Evolutionary conservation across 139 green algal species (phyloP), one percentile per base, ranked within the genome.

Genomic region (Chlamydomonas sp.): DNA sequence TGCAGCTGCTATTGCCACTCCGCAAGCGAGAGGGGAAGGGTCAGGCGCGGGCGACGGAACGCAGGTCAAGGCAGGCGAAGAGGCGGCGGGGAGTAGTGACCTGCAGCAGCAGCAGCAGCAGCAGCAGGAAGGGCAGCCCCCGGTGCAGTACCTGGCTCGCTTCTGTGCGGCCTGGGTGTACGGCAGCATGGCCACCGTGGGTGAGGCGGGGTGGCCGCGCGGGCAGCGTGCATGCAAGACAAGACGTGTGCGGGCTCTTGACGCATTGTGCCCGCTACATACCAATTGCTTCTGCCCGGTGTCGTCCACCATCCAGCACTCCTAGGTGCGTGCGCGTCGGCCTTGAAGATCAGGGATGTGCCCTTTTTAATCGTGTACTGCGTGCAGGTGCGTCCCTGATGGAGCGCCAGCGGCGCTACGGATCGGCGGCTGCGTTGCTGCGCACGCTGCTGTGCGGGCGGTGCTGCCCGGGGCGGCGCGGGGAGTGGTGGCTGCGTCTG

Each of bases 401-500:
- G 75, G 97, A 88, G 84, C n/a, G 60, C 58, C 73, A 93, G 85
- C 87, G 90, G 77, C 58, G 86, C 14, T 97, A 96, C 79, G 60
- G 68, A 8, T 85, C 94, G 73, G 96, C 96, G 5, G 89, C 90
- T 2, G 91, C 93, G 8, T 78, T 93, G 76, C 91, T 98, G 88
- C 90, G 81, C 15, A 79, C 92, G 89, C 93, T 98, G 91, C 93
- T 98, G 66, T 93, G 89, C 2, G 96, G 96, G 15, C 88, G 88
- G 12, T 96, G 87, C 83, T 97, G 95, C 86, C 86, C 90, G 5
- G 74, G 57, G 4, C 88, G 95, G 1, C 90, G 96, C 5, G 97
- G 96, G 6, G 91, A 96, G 63, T 98, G 96, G 97, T 98, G 95
- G 95, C 20, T 90, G 57, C 92, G 97, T 0, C 90, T 99, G 80